Base-by-base conservation (phyloP, 768 basidiomycete genomes). In the Postia placenta region DNA sequence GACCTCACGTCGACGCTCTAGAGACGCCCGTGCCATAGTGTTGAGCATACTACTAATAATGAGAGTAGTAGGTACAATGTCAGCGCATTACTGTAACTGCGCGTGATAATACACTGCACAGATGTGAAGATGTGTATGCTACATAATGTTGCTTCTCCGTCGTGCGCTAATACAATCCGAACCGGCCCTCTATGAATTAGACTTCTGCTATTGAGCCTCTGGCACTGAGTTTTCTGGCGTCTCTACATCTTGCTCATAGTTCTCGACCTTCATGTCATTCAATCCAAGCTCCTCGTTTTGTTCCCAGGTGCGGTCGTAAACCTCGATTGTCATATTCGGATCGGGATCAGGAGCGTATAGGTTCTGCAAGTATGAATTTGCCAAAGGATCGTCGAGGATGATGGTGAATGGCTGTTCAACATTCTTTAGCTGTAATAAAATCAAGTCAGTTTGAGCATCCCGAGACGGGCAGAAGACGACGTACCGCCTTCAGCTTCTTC, bases 291-390 rank as follows among this genome's bases (percentile, higher is more conserved):
- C 91, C 63, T 98, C 96, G 58, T 99, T 93, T 72, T 99, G 92
- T 38, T 91, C 80, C 71, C 78, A 88, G 3, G 81, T 81, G 42
- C 96, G 74, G 35, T 93, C 88, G 60, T 98, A 99, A 48, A 66
- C 63, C 63, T 87, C 89, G 45, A 88, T 76, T 25, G 66, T 73
- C 88, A 99, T 91, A 60, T 93, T 92, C 1, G 95, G 95, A 62
- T 98, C 95, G 0, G 89, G 83, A 62, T 99, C 95, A 3, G 96
- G 96, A 0, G 96, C 95, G 63, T 95, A 97, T n/a, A 94, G 59
- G 64, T 92, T 96, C 65, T 99, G 96, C 39, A 99, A 71, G 62
- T 98, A 94, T 2, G 92, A 94, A 65, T 98, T 97, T 12, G 91
- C 85, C 17, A 98, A 73, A 2, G 96, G 96, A 62, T 98, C 95